Conservation (phyloP, 2,329 filamentous ascomycete genomes). For the Colletotrichum noveboracense region DNA sequence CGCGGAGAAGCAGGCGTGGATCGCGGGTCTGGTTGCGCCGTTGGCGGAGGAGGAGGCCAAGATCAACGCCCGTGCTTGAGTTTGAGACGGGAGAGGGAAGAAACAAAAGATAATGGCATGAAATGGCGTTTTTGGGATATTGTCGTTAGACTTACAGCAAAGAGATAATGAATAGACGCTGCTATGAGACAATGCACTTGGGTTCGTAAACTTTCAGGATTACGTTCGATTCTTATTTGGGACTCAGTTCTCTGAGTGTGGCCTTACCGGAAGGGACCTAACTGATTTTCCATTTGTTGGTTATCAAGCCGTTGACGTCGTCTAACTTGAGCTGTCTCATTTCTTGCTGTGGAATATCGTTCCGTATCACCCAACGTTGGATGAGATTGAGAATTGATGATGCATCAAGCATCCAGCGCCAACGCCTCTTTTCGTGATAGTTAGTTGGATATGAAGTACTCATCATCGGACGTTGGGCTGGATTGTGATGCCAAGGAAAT, state of each 20-base stretch:
- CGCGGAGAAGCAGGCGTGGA: slow-evolving; percentile 37
- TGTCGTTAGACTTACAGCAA: not conserved
- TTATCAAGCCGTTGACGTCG: not conserved
- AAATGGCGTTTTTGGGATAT: not conserved
- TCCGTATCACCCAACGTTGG: not conserved
- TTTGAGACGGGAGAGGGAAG: not conserved
- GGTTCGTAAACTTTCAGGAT: not conserved
- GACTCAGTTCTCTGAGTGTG: not conserved
- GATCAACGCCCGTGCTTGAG: not conserved
- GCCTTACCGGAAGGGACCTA: not conserved
- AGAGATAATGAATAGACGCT: not conserved
- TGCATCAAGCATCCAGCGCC: not conserved
- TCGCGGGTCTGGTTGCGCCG: slow-evolving; percentile 22
- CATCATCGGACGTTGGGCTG: not conserved
- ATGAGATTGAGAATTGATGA: not conserved
- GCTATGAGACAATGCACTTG: not conserved
- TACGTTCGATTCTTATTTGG: accelerated
- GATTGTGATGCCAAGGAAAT: not conserved
- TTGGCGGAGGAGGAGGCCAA: slow-evolving; percentile 22
- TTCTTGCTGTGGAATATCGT: not conserved
- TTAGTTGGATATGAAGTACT: not conserved
- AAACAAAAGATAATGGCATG: not conserved
- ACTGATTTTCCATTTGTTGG: not conserved
- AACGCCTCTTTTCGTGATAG: not conserved
- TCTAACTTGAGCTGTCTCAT: not conserved